phyloP scores from a whole-genome alignment of 371 early-diverging fungal genomes.

The Mucor sp. region DNA sequence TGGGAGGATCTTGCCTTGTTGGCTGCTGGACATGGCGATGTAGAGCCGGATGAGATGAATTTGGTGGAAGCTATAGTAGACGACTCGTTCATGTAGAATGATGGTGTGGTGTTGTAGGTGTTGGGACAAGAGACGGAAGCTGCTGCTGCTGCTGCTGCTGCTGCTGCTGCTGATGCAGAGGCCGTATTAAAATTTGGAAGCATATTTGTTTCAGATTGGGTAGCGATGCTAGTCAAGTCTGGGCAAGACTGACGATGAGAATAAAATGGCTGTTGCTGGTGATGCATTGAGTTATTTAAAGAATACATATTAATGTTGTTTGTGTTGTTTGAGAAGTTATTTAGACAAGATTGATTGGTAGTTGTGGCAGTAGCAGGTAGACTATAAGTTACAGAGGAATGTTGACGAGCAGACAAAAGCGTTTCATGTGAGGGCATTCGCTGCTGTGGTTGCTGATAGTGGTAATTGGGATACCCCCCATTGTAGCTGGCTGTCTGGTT shows the following conservation, averaged over 20 bases:
- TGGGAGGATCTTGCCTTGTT: not conserved
- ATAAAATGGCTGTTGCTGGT: slow-evolving; percentile 11
- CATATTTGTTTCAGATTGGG: slow-evolving; percentile 24
- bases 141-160: not conserved
- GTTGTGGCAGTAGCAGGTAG: not conserved
- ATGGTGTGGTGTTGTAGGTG: not conserved
- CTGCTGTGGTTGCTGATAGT: slow-evolving; percentile 16
- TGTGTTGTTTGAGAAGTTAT: slow-evolving; percentile 14
- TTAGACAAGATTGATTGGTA: not conserved
- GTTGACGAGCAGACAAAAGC: slow-evolving; percentile 7
- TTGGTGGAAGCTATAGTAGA: not conserved
- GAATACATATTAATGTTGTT: slow-evolving; percentile 6
- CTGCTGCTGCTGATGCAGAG: not conserved
- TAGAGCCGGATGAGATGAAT: not conserved
- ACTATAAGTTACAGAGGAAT: not conserved
- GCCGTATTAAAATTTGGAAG: slow-evolving; percentile 14
- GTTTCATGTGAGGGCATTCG: slow-evolving; percentile 14
- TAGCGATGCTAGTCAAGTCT: slow-evolving; percentile 11
- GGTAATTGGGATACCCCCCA: slow-evolving; percentile 14
- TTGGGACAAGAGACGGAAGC: not conserved
- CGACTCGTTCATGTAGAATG: not conserved
- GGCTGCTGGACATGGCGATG: not conserved
- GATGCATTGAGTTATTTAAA: slow-evolving; percentile 14
- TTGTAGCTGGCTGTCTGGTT: slow-evolving; percentile 19
- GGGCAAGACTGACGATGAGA: slow-evolving; percentile 30